Evolutionary conservation across 176 grass and related monocot genomes (phyloP).

Genomic region (Puya raimondii): DNA sequence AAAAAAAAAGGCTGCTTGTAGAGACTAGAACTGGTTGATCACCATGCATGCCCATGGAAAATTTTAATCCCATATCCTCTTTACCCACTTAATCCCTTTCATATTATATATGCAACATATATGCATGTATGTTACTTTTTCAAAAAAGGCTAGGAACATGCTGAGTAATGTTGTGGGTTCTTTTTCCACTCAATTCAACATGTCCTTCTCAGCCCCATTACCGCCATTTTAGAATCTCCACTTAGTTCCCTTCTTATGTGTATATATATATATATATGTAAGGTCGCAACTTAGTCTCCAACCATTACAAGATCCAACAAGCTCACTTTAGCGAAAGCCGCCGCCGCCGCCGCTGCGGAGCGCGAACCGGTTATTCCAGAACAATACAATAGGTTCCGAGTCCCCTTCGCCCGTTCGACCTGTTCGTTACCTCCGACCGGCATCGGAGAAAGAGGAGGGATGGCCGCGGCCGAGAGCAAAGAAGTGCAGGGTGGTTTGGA

Average conservation of each 20-base stretch:
- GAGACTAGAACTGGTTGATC: too few species aligned
- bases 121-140: too few species aligned
- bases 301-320: neutral
- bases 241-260: neutral
- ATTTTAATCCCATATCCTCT: too few species aligned
- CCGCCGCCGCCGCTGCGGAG: too few species aligned
- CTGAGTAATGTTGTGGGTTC: neutral
- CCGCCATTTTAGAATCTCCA: neutral
- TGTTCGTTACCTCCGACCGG: neutral
- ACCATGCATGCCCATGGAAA: too few species aligned
- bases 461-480: slow-evolving; percentile 29
- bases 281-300: neutral
- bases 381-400: slow-evolving; percentile 13
- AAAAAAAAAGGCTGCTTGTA: too few species aligned
- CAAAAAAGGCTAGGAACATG: too few species aligned
- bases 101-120: too few species aligned
- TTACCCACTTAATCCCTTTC: too few species aligned
- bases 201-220: slow-evolving; percentile 1
- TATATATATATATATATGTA: neutral
- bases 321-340: neutral
- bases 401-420: neutral
- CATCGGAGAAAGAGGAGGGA: slow-evolving; percentile 3
- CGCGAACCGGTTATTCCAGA: neutral
- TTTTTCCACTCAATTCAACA: neutral
- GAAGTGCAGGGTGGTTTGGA: slow-evolving; percentile 13